Evolutionary conservation across 139 green algal genomes (phyloP).

Genomic region (Tetraselmis striata): DNA sequence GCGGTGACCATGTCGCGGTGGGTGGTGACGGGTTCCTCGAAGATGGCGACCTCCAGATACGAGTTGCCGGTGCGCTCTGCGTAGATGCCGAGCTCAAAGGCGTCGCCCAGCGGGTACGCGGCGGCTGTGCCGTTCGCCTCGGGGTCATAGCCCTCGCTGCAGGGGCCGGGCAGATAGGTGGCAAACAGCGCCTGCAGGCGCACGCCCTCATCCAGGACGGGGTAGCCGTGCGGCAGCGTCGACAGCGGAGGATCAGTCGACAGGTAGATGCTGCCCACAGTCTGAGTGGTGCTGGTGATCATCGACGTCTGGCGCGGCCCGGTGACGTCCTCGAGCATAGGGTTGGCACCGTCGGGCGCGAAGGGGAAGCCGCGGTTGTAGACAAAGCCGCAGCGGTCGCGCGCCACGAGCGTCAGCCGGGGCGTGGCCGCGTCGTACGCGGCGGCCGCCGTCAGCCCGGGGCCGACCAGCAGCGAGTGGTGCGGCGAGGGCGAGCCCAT

Average conservation of each 20-base stretch:
- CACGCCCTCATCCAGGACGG: not conserved
- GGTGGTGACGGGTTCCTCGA: slow-evolving; percentile 2
- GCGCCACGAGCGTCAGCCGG: not conserved
- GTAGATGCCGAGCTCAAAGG: not conserved
- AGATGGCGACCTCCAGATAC: not conserved
- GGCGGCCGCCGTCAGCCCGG: not conserved
- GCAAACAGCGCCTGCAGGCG: not conserved
- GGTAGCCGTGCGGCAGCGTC: not conserved
- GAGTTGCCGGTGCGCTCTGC: not conserved
- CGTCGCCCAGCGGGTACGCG: not conserved
- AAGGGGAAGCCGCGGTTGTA: slow-evolving; percentile 2
- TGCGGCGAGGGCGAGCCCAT: not conserved
- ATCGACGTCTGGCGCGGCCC: not conserved
- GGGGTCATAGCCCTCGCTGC: not conserved
- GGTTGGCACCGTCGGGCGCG: not conserved
- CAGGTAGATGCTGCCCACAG: not conserved
- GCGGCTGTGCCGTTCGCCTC: not conserved
- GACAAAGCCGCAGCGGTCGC: slow-evolving; percentile 10
- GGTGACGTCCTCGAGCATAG: not conserved
- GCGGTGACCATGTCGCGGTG: not conserved
- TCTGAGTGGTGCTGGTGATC: not conserved
- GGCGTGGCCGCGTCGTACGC: not conserved
- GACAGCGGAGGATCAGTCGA: not conserved
- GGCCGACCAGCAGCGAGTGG: not conserved
- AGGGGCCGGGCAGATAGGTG: not conserved